phyloP scores from a whole-genome alignment of 2,329 filamentous ascomycete genomes.

The Aspergillus thermomutatus region DNA sequence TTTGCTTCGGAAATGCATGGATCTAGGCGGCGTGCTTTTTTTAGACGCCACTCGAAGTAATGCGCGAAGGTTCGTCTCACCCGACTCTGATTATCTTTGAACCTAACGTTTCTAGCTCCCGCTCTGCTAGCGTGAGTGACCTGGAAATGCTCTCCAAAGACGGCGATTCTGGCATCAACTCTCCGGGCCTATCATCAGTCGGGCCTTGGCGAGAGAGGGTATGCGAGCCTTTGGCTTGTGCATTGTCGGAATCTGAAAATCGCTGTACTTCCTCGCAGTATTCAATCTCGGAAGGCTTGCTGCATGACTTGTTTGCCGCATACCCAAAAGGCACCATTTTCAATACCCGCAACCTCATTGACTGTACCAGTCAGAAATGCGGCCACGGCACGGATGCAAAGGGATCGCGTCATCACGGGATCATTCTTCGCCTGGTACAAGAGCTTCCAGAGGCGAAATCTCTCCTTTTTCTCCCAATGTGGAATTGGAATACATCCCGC shows the following conservation, averaged over 20 bases:
- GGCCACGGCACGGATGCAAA: constrained; percentile 1
- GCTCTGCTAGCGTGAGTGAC: constrained; percentile 10
- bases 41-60: constrained; percentile 20
- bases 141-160: constrained; percentile 9
- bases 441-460: constrained; percentile 24
- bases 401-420: background rate
- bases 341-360: constrained; percentile 3
- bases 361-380: background rate
- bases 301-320: constrained; percentile 15
- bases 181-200: constrained; percentile 7
- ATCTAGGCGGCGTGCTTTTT: constrained; percentile 36
- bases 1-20: constrained; percentile 40
- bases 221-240: constrained; percentile 12
- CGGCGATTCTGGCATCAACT: constrained; percentile 1
- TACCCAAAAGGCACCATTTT: constrained; percentile 16
- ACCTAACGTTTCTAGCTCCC: constrained; percentile 7
- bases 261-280: background rate
- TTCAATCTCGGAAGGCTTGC: constrained; percentile 11
- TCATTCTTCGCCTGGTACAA: constrained; percentile 11
- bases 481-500: constrained; percentile 32
- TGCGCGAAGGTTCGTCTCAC: constrained; percentile 15
- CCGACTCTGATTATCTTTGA: background rate
- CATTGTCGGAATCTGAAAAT: constrained; percentile 2
- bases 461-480: constrained; percentile 31
- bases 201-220: constrained; percentile 10